Conservation (phyloP, 2,329 filamentous ascomycete genomes). For the Colletotrichum lupini region DNA sequence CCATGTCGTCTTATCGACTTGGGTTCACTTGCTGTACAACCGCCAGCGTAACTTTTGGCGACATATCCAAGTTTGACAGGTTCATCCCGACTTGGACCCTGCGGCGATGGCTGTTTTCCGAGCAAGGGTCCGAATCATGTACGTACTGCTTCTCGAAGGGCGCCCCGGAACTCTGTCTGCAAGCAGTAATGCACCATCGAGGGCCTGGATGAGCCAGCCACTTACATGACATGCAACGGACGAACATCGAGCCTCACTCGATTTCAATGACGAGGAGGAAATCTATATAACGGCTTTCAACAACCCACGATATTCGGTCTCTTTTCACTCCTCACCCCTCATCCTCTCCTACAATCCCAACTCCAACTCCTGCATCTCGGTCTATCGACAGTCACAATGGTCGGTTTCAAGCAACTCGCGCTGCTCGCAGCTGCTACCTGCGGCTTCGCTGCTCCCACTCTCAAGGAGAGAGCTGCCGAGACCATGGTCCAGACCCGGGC, state of each 20-base stretch:
- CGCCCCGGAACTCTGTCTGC: background rate
- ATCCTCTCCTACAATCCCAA: conserved; percentile 17
- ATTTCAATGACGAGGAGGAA: background rate
- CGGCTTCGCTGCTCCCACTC: conserved; percentile 30
- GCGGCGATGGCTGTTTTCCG: background rate
- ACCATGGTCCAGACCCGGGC: conserved; percentile 38
- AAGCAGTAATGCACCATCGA: conserved; percentile 5
- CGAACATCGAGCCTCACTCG: background rate
- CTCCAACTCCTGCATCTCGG: conserved; percentile 10
- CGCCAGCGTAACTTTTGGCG: background rate
- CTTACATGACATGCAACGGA: background rate
- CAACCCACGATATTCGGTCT: background rate
- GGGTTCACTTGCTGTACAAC: background rate
- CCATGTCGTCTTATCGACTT: conserved; percentile 21
- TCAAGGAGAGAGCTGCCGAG: conserved; percentile 9
- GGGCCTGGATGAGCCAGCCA: background rate
- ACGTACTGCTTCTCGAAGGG: conserved; percentile 8
- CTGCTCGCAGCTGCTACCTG: conserved; percentile 34
- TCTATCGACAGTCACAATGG: conserved; percentile 27
- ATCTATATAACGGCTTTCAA: conserved; percentile 13
- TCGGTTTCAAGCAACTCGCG: conserved; percentile 35
- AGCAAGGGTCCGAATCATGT: background rate
- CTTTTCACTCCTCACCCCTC: conserved; percentile 4
- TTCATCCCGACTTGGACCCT: background rate
- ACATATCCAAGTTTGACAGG: background rate